Conservation (phyloP, 305 asterid genomes). For the Salvia sclarea region DNA sequence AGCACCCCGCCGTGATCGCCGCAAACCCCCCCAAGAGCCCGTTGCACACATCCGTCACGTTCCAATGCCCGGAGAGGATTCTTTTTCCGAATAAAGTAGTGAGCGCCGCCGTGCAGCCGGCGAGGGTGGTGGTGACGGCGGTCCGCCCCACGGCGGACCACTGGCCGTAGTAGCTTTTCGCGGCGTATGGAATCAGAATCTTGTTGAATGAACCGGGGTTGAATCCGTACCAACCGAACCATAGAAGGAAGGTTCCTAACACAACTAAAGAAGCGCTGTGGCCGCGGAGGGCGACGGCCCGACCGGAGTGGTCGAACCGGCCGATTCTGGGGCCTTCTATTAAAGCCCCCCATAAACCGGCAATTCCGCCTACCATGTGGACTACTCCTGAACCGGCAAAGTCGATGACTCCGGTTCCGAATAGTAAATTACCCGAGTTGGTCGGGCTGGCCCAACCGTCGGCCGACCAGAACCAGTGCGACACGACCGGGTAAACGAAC, state of each 20-base stretch:
- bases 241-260: conserved; percentile 63
- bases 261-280: conserved; percentile 81
- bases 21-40: conserved; percentile 90
- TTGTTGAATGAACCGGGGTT: conserved; percentile 81
- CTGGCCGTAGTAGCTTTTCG: conserved; percentile 67
- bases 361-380: conserved; percentile 90
- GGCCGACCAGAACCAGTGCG: conserved; percentile 85
- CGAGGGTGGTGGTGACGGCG: conserved; percentile 84
- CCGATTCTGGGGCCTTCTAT: conserved; percentile 91
- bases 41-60: conserved; percentile 83
- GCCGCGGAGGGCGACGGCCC: conserved; percentile 61
- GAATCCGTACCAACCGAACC: conserved; percentile 97
- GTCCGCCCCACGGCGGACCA: conserved; percentile 97
- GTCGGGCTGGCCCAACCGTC: conserved; percentile 89
- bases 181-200: conserved; percentile 41
- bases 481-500: conserved; percentile 80
- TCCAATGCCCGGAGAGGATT: conserved; percentile 83
- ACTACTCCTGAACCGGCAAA: conserved; percentile 96
- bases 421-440: conserved; percentile 40
- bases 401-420: conserved; percentile 82
- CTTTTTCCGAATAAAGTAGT: conserved; percentile 76
- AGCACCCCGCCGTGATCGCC: conserved; percentile 84
- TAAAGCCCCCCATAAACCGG: conserved; percentile 73
- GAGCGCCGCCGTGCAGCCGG: conserved; percentile 88
- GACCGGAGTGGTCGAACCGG: conserved; percentile 69